Conservation (phyloP, 441 rosid species). For the Cnidoscolus chayamansa region DNA sequence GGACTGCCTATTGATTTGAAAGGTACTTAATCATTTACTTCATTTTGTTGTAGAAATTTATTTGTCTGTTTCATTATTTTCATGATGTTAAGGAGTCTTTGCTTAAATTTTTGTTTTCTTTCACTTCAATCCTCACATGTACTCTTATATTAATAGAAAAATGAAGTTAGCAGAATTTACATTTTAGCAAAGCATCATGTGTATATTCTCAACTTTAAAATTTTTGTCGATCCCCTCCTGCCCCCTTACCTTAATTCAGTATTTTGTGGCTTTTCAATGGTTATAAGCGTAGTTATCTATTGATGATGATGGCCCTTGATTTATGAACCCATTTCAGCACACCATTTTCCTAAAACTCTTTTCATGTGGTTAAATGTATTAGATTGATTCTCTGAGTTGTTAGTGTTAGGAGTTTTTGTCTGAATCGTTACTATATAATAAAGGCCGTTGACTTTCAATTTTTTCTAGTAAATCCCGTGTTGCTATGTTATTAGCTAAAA, state of each 20-base stretch:
- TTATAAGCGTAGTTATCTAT: too few relatives aligned
- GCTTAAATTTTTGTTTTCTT: background rate
- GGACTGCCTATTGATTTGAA: slow-evolving; percentile 79
- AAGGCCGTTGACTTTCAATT: background rate
- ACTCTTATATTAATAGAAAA: too few relatives aligned
- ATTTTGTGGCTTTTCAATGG: too few relatives aligned
- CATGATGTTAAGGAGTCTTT: background rate
- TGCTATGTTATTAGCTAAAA: background rate
- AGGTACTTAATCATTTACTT: slow-evolving; percentile 22
- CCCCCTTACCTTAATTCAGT: too few relatives aligned
- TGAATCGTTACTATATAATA: too few relatives aligned
- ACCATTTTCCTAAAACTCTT: background rate
- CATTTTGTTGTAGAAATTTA: background rate
- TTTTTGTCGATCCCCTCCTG: too few relatives aligned
- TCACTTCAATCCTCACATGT: too few relatives aligned
- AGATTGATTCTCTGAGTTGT: background rate
- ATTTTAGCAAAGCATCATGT: too few relatives aligned
- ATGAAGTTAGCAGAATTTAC: too few relatives aligned
- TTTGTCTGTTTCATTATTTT: too few relatives aligned
- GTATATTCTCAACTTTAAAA: too few relatives aligned
- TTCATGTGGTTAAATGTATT: background rate
- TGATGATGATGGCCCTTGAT: too few relatives aligned
- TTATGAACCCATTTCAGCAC: background rate
- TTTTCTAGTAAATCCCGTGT: background rate
- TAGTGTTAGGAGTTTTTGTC: background rate